Percentiles rank a stretch among this genome's conserved stretches.
These are phyloP conservation scores for Nitzschia sp. DNA, from an alignment of 108 stramenopile species.

Conservation along the genomic window DNA sequence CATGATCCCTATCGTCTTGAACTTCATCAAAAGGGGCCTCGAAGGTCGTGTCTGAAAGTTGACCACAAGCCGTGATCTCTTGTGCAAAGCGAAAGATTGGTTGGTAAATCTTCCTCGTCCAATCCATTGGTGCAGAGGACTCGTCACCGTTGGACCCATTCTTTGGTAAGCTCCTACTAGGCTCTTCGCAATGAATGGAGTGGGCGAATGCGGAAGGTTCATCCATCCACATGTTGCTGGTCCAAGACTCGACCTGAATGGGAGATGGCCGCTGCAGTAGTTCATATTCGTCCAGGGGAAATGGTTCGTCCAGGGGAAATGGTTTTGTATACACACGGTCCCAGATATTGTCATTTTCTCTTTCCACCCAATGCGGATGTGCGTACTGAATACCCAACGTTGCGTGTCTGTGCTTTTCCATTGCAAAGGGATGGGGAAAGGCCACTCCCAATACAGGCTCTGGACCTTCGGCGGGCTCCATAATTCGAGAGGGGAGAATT, in stretches of 20 bases:
- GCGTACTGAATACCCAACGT: slow-evolving; percentile 6
- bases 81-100: slow-evolving; percentile 6
- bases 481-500: neutral
- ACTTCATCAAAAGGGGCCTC: slow-evolving; percentile 14
- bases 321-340: neutral
- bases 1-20: neutral
- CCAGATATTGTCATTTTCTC: neutral
- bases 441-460: neutral
- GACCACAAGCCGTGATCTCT: neutral
- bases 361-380: slow-evolving; percentile 2
- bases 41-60: neutral
- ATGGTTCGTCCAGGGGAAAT: neutral
- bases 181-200: neutral
- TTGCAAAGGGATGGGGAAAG: neutral
- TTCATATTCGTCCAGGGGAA: neutral
- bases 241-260: slow-evolving; percentile 2
- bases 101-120: slow-evolving; percentile 5
- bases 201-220: neutral
- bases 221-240: neutral
- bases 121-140: neutral
- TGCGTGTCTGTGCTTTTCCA: neutral
- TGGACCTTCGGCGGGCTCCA: neutral
- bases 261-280: neutral
- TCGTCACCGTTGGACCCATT: neutral
- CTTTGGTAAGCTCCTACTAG: neutral